A percentile compares a stretch with the other conserved stretches of the same genome.
These are phyloP conservation scores for Xylaria castorea DNA, from an alignment of 495 filamentous ascomycete genomes.

Conservation along the genomic window DNA sequence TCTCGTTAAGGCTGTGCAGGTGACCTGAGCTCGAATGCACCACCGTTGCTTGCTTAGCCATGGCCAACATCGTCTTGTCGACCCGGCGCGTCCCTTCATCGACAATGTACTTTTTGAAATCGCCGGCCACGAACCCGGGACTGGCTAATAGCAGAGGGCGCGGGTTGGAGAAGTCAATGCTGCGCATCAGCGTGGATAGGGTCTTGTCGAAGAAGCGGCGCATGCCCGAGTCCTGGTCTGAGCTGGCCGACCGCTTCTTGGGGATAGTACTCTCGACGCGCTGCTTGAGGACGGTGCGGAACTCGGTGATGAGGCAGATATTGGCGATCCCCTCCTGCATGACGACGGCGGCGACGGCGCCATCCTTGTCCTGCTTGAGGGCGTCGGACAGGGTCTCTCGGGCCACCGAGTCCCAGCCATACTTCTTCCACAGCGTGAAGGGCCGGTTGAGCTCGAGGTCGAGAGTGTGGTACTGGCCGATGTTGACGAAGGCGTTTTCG, in stretches of 20 bases:
- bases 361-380: constrained; percentile 74
- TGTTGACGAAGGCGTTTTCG: constrained; percentile 82
- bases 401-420: constrained; percentile 92
- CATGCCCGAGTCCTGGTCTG: constrained; percentile 78
- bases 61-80: constrained; percentile 64
- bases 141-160: constrained; percentile 85
- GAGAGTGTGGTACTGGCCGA: constrained; percentile 89
- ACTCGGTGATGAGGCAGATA: constrained; percentile 91
- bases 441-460: constrained; percentile 75
- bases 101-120: constrained; percentile 83
- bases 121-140: constrained; percentile 83
- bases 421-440: constrained; percentile 83
- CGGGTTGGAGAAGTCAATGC: constrained; percentile 74
- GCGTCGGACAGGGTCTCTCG: constrained; percentile 79
- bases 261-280: constrained; percentile 84
- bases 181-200: constrained; percentile 75
- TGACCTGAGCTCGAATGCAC: constrained; percentile 87
- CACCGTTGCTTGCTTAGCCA: constrained; percentile 71
- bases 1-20: constrained; percentile 83
- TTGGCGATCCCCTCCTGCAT: constrained; percentile 96
- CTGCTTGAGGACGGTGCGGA: constrained; percentile 87
- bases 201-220: constrained; percentile 81
- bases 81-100: constrained; percentile 69
- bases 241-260: constrained; percentile 69
- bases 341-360: constrained; percentile 84